Base-by-base conservation (phyloP, 1,139 yeast species). In the Arxiozyma slooffiae region DNA sequence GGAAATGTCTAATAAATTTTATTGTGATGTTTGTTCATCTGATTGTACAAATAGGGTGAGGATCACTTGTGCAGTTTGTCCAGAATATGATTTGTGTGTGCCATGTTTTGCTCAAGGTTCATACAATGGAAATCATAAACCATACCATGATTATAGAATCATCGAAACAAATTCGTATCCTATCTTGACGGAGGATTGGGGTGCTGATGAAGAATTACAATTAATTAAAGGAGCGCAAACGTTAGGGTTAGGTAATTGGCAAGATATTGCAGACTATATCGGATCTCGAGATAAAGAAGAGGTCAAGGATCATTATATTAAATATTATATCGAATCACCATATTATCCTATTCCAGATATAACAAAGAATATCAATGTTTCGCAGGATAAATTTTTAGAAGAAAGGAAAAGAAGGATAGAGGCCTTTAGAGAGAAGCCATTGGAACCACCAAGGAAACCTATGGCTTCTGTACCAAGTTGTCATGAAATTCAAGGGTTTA, bases 161-260 rank as follows among this genome's bases (percentile, higher is more conserved):
- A 84, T 92, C 42, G 98, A 92, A 67, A 96, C 94, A 60, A 92
- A 90, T 63, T 86, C 96, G 5, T 92, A 88, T 63, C 98, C 99
- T 0, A 86, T 94, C 22, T 84, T 92, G 59, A 86, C 81, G 50
- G 79, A 78, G 51, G 92, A 85, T 48, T 92, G 99, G 99, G 98
- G 98, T 37, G 98, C 98, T 0, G 98, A 92, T 68, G 99, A 92
- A 67, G 99, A 92, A 67, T 66, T 90, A 54, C 72, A 88, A 47
- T 73, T 92, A 54, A 78, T 94, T 21, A 96, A 89, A 66, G 98
- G 97, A 7, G 84, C 95, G 48, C 96, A 90, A 67, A 84, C 87
- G 6, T 77, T 79, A 51, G 98, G 99, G 0, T 72, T 90, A 52
- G 99, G 99, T 5, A 90, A 90, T 67, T 92, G 98, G 98, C 96